Percentiles rank a stretch among this genome's conserved stretches.
phyloP scores from a whole-genome alignment of 306 rosid genomes.

The Lathyrus aphaca region DNA sequence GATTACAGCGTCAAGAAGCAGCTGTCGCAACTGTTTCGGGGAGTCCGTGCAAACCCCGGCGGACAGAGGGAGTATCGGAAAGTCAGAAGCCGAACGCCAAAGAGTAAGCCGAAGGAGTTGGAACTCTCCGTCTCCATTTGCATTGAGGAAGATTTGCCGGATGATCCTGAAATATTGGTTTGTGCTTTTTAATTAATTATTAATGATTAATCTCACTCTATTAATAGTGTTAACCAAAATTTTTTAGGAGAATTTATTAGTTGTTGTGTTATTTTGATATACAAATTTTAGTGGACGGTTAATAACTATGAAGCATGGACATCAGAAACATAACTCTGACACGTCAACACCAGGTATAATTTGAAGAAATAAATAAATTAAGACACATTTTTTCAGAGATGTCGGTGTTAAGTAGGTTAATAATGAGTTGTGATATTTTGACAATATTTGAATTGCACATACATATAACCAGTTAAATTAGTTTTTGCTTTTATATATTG shows the following conservation, averaged over 20 bases:
- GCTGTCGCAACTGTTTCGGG: not conserved
- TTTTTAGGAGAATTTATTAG: not conserved
- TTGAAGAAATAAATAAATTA: too few species aligned
- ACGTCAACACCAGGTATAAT: too few species aligned
- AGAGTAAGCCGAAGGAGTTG: conserved; percentile 61
- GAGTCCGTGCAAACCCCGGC: not conserved
- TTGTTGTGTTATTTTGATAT: too few species aligned
- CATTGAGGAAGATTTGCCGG: conserved; percentile 77
- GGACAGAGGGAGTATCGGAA: conserved; percentile 67
- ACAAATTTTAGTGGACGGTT: too few species aligned
- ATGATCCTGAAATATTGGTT: conserved; percentile 71
- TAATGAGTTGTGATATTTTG: not conserved
- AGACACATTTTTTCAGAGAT: too few species aligned
- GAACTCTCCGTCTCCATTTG: conserved; percentile 68
- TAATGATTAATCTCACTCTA: not conserved
- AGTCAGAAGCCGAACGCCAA: conserved; percentile 51
- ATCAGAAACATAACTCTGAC: too few species aligned
- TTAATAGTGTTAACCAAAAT: not conserved
- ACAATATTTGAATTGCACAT: too few species aligned
- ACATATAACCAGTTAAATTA: not conserved
- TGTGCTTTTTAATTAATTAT: not conserved
- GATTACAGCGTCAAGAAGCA: not conserved
- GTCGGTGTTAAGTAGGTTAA: not conserved
- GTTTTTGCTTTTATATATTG: not conserved
- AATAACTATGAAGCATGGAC: too few species aligned